Conservation (phyloP, 108 stramenopile species). For the Mediolabrus comicus region DNA sequence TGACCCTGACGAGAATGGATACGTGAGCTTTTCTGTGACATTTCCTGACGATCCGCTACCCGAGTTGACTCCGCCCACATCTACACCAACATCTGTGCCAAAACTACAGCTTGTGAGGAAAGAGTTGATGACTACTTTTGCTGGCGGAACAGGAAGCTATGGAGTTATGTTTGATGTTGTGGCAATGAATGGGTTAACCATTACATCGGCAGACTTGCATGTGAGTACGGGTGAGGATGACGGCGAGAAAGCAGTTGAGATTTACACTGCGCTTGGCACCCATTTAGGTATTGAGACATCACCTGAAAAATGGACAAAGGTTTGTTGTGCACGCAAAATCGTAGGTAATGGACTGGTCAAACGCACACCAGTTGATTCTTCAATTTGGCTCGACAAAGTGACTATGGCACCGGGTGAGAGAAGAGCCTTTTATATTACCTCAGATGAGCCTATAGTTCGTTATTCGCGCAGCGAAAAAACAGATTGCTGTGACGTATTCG, state of each 20-base stretch:
- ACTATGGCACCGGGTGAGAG: constrained; percentile 1
- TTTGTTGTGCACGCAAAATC: constrained; percentile 8
- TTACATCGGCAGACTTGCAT: constrained; percentile 13
- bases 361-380: not conserved
- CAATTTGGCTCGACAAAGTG: not conserved
- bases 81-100: not conserved
- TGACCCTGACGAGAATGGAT: constrained; percentile 4
- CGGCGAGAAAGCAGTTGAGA: constrained; percentile 11
- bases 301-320: constrained; percentile 11
- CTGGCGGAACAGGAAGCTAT: constrained; percentile 10
- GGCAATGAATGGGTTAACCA: constrained; percentile 2
- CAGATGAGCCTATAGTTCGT: constrained; percentile 16
- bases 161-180: constrained; percentile 23
- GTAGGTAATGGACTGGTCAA: not conserved
- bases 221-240: constrained; percentile 1
- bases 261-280: constrained; percentile 13
- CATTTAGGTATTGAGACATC: constrained; percentile 11
- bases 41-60: constrained; percentile 13
- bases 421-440: constrained; percentile 7
- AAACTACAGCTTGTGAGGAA: not conserved
- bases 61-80: not conserved
- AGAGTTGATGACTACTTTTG: constrained; percentile 16
- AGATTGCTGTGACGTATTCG: constrained; percentile 5
- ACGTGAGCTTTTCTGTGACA: constrained; percentile 14
- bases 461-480: constrained; percentile 6